These are phyloP conservation scores for Mycena haematopus DNA, from an alignment of 768 basidiomycete species.

Conservation along the genomic window DNA sequence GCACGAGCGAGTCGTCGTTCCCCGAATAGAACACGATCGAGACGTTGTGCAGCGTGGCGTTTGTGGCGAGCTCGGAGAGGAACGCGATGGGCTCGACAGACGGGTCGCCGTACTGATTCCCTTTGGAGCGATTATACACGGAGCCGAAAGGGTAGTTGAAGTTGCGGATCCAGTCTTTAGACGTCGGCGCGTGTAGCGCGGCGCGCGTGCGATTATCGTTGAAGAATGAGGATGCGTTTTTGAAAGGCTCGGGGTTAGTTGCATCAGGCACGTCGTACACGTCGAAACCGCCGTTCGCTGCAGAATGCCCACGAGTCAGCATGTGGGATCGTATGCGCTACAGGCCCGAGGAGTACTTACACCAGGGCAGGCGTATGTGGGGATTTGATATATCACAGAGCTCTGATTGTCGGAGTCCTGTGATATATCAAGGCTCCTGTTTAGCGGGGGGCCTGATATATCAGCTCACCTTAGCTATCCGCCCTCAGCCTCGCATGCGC, in stretches of 20 bases:
- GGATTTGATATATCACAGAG: no score
- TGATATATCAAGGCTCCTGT: no score
- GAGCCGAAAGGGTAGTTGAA: conserved; percentile 31
- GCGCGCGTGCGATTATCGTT: conserved; percentile 48
- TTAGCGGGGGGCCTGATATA: no score
- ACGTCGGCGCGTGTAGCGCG: conserved; percentile 58
- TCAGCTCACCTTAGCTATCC: no score
- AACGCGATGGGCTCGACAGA: conserved; percentile 51
- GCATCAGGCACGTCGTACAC: conserved; percentile 47
- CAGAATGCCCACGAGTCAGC: not conserved
- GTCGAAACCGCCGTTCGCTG: conserved; percentile 24
- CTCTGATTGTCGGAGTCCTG: no score
- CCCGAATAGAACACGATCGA: conserved; percentile 45
- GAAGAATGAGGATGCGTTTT: conserved; percentile 20
- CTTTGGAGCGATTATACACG: conserved; percentile 1
- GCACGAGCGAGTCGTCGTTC: conserved; percentile 40
- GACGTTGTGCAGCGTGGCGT: conserved; percentile 45
- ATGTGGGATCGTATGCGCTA: no score
- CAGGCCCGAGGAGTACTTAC: conserved; percentile 3
- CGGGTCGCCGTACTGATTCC: conserved; percentile 25
- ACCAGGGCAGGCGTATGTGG: no score
- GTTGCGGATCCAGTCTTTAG: conserved; percentile 35
- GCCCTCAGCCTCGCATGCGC: no score
- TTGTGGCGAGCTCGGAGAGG: conserved; percentile 53
- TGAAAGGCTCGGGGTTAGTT: conserved; percentile 43